These are phyloP conservation scores for Sphagnum contortum DNA, from an alignment of 225 moss, liverwort and hornwort species.

Conservation along the genomic window DNA sequence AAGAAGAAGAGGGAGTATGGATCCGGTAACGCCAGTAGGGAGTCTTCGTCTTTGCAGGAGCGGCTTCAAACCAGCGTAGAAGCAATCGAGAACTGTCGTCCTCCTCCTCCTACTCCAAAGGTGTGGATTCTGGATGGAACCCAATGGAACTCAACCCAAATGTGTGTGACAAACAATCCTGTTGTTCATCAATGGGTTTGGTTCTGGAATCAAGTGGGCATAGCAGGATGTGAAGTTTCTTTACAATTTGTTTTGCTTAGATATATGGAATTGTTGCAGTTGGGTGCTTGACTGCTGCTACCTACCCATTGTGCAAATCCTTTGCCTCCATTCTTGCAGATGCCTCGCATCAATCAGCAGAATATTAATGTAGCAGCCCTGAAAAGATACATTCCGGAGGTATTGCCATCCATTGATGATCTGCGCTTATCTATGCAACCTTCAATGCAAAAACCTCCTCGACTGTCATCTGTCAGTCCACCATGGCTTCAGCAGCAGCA, in stretches of 20 bases:
- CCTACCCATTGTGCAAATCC: too few species aligned
- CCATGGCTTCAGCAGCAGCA: slow-evolving; percentile 1
- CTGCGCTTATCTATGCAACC: slow-evolving; percentile 50
- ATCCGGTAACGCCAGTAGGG: slow-evolving; percentile 16
- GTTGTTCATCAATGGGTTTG: too few species aligned
- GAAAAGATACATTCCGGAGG: slow-evolving; percentile 18
- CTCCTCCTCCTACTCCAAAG: slow-evolving; percentile 1
- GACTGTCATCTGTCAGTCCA: slow-evolving; percentile 18
- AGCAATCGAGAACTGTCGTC: slow-evolving; percentile 44
- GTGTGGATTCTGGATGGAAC: too few species aligned
- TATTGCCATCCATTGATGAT: slow-evolving; percentile 25
- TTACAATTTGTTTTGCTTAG: too few species aligned
- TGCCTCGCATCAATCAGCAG: slow-evolving; percentile 23
- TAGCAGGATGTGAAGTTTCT: too few species aligned
- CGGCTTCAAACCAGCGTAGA: slow-evolving; percentile 57
- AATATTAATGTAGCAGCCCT: slow-evolving; percentile 5
- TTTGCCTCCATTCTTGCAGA: slow-evolving; percentile 9
- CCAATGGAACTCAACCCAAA: too few species aligned
- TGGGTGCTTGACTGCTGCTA: too few species aligned
- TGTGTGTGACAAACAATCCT: too few species aligned
- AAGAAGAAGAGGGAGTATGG: slow-evolving; percentile 34
- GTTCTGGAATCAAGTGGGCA: too few species aligned
- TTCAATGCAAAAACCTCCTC: slow-evolving; percentile 5
- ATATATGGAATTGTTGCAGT: too few species aligned
- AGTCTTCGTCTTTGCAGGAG: slow-evolving; percentile 29